Evolutionary conservation across 2,329 filamentous ascomycete genomes (phyloP), one percentile per base, ranked within the genome.

Genomic region (Myotisia sp.): DNA sequence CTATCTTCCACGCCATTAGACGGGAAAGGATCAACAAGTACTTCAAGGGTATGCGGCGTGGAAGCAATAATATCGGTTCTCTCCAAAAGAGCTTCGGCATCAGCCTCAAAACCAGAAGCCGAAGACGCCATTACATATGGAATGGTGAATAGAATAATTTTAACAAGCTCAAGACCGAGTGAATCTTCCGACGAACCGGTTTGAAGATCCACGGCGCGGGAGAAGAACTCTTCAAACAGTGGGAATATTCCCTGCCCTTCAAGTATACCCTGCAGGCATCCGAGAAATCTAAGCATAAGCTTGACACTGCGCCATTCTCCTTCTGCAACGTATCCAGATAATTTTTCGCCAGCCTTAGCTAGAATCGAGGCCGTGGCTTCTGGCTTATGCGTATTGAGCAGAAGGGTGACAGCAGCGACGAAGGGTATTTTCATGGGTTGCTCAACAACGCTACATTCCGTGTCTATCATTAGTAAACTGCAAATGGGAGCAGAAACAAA

Each of bases 371-470:
- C 67, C 20, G 79, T 72, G 22, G 92, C 67, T 44, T 90, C 80
- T 3, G 79, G 67, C 51, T 83, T 84, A 47, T 80, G 62, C 17
- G 73, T 71, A 60, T 95, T 94, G 44, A 77, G 71, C 37, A 84
- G 71, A 38, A 93, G 68, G 27, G 92, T 70, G 9, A 87, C 76
- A 13, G 81, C 83, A 6, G 86, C 85, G 23, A 92, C 70, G 53
- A 94, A 95, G 0, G 90, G 87, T n/a, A 85, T 92, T 66, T 95
- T 95, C 57, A 98, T 78, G 1, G 90, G 90, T 60, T 98, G 90
- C 61, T 98, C 90, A 22, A 83, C 55, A 27, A 80, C 69, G 44
- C 70, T 74, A 39, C 29, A 20, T 14, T n/a, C n/a, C n/a, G n/a
- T 6, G 12, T 5, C n/a, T 13, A 22, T 21, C 12, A 8, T 32